Evolutionary conservation across 148 eudicot genomes (phyloP).

Genomic region (Chenopodium berlandieri): DNA sequence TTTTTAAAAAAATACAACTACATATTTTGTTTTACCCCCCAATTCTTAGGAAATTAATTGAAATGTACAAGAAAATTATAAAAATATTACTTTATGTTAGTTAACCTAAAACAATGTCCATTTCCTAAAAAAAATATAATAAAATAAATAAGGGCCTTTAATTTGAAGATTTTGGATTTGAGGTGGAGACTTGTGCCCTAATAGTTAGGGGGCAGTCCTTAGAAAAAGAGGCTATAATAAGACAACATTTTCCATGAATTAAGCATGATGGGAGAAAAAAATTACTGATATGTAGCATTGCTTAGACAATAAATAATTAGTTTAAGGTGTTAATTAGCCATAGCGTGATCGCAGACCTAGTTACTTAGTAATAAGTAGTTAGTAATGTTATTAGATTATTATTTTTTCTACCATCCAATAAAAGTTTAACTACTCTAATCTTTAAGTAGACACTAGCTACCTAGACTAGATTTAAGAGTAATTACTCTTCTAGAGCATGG

Average conservation of each 20-base stretch:
- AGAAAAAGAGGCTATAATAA: conserved; percentile 19
- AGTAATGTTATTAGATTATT: neutral
- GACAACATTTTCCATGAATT: conserved; percentile 31
- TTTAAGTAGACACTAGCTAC: neutral
- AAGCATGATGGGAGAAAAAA: conserved; percentile 8
- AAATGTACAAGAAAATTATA: neutral
- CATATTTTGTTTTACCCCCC: neutral
- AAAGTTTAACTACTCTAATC: neutral
- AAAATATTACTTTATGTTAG: neutral
- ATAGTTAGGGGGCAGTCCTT: conserved; percentile 21
- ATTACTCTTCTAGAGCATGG: neutral
- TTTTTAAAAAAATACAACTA: neutral
- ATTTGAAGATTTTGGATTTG: neutral
- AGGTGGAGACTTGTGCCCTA: conserved; percentile 42
- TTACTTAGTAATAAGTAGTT: neutral
- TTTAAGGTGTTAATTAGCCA: conserved; percentile 17
- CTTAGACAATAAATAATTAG: conserved; percentile 8
- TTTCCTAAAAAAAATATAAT: neutral
- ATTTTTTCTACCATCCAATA: neutral
- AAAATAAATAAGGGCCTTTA: neutral
- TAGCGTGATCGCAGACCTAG: conserved; percentile 26
- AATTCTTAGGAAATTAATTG: neutral
- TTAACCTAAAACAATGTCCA: too few species aligned
- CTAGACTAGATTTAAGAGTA: neutral
- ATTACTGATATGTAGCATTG: neutral